Evolutionary conservation across 2,329 filamentous ascomycete species (phyloP).

Genomic region (Penicillium sp.): DNA sequence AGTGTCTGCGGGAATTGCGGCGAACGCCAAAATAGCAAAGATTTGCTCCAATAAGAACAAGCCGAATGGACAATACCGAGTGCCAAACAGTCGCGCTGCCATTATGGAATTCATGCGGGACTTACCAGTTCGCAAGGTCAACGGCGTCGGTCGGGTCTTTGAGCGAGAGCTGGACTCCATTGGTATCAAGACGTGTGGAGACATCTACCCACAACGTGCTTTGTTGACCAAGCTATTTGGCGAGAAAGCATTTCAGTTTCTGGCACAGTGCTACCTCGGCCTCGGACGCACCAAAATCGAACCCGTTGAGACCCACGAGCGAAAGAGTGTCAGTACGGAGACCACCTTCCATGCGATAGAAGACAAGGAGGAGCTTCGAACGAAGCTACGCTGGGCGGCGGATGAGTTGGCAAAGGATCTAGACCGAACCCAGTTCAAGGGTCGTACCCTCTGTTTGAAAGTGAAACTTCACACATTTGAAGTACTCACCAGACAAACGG

Average conservation of each 20-base stretch:
- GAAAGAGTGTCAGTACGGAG: conserved; percentile 93
- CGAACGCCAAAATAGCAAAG: conserved; percentile 91
- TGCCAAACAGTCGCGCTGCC: conserved; percentile 70
- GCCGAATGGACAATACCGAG: conserved; percentile 85
- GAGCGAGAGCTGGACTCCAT: conserved; percentile 88
- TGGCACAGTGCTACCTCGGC: conserved; percentile 82
- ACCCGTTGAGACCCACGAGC: conserved; percentile 84
- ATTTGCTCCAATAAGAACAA: conserved; percentile 96
- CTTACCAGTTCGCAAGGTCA: conserved; percentile 85
- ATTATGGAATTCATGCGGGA: conserved; percentile 86
- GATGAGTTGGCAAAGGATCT: conserved; percentile 88
- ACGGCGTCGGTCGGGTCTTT: conserved; percentile 90
- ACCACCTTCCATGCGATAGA: conserved; percentile 84
- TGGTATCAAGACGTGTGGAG: conserved; percentile 83
- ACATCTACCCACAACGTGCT: conserved; percentile 77
- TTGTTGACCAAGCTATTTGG: conserved; percentile 80
- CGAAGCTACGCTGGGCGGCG: conserved; percentile 78
- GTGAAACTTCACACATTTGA: conserved; percentile 94
- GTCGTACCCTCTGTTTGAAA: conserved; percentile 88
- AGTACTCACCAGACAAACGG: conserved; percentile 79
- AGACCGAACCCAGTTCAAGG: conserved; percentile 77
- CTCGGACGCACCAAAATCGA: conserved; percentile 83
- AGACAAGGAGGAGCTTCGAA: conserved; percentile 67
- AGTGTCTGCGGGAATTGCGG: conserved; percentile 90
- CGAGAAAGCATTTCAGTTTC: conserved; percentile 85